A percentile compares a stretch with the other conserved stretches of the same genome.
Evolutionary conservation across 176 grass and related monocot species (phyloP).

Genomic region (Areca catechu): DNA sequence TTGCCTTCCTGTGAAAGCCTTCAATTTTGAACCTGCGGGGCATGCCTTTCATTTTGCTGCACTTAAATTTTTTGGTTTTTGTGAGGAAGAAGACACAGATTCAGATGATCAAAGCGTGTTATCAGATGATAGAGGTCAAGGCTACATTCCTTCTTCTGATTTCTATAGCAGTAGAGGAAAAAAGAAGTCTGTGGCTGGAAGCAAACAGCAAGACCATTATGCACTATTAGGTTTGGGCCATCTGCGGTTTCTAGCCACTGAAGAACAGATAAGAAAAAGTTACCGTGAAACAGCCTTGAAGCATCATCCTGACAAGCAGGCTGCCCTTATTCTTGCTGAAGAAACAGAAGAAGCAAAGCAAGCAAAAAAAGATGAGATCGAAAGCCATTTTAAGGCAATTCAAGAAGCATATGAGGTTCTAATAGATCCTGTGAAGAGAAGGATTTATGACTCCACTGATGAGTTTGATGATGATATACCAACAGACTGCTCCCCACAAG

Average conservation of each 20-base stretch:
- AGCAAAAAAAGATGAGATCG: slow-evolving; percentile 94
- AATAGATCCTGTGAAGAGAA: slow-evolving; percentile 85
- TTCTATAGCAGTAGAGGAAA: slow-evolving; percentile 80
- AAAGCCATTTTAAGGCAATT: slow-evolving; percentile 83
- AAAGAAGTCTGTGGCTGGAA: slow-evolving; percentile 73
- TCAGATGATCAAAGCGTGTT: slow-evolving; percentile 61
- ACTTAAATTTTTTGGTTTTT: slow-evolving; percentile 58
- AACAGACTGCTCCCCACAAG: slow-evolving; percentile 80
- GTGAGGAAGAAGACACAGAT: slow-evolving; percentile 63
- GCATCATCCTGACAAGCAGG: slow-evolving; percentile 96
- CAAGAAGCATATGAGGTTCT: slow-evolving; percentile 94
- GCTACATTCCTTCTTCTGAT: slow-evolving; percentile 46
- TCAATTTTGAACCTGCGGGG: slow-evolving; percentile 79
- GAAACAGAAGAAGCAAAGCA: slow-evolving; percentile 71
- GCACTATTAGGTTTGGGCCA: slow-evolving; percentile 71
- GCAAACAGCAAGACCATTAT: slow-evolving; percentile 93
- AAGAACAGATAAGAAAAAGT: slow-evolving; percentile 92
- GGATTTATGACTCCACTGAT: slow-evolving; percentile 92
- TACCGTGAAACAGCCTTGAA: slow-evolving; percentile 92
- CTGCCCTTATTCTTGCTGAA: slow-evolving; percentile 61
- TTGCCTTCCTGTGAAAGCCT: slow-evolving; percentile 66
- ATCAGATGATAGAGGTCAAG: slow-evolving; percentile 76
- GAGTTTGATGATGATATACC: slow-evolving; percentile 99
- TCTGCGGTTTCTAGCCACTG: slow-evolving; percentile 86
- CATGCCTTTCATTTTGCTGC: slow-evolving; percentile 82